Conservation (phyloP, 2,329 filamentous ascomycete genomes). For the Dichotomopilus funicola region DNA sequence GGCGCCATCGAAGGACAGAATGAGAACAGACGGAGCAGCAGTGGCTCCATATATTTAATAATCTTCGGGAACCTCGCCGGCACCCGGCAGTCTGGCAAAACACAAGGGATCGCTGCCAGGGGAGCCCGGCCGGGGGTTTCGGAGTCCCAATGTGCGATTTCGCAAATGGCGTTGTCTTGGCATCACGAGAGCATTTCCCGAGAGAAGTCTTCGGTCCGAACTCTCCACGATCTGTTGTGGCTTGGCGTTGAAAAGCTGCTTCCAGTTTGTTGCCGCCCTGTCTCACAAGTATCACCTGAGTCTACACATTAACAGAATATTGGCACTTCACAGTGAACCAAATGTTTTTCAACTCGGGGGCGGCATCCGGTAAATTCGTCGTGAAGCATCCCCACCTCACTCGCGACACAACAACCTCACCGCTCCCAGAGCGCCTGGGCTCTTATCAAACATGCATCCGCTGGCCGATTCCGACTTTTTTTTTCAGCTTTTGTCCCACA, state of each 20-base stretch:
- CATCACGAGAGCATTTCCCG: slow-evolving; percentile 4
- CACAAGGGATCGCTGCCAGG: slow-evolving; percentile 7
- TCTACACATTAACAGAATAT: too few species aligned
- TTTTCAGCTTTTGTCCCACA: neutral
- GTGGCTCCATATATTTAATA: slow-evolving; percentile 12
- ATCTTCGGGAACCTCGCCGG: neutral
- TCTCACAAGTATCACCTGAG: too few species aligned
- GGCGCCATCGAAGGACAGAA: slow-evolving; percentile 23
- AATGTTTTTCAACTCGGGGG: too few species aligned
- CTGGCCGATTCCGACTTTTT: neutral
- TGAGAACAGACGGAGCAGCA: slow-evolving; percentile 16
- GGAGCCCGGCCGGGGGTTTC: slow-evolving; percentile 2
- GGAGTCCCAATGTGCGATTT: neutral
- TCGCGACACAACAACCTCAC: neutral
- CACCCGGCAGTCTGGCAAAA: neutral
- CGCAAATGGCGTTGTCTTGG: slow-evolving; percentile 9
- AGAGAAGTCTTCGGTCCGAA: neutral
- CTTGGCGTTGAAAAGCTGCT: neutral
- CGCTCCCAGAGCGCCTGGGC: slow-evolving; percentile 1
- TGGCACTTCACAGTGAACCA: too few species aligned
- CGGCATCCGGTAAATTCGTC: too few species aligned
- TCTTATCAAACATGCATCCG: neutral
- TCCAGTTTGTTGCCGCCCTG: neutral
- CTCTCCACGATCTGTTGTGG: neutral
- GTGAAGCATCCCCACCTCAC: too few species aligned